Percentiles rank a stretch among this genome's conserved stretches.
Conservation (phyloP, 2,329 filamentous ascomycete species). For the Diaporthe longicolla region DNA sequence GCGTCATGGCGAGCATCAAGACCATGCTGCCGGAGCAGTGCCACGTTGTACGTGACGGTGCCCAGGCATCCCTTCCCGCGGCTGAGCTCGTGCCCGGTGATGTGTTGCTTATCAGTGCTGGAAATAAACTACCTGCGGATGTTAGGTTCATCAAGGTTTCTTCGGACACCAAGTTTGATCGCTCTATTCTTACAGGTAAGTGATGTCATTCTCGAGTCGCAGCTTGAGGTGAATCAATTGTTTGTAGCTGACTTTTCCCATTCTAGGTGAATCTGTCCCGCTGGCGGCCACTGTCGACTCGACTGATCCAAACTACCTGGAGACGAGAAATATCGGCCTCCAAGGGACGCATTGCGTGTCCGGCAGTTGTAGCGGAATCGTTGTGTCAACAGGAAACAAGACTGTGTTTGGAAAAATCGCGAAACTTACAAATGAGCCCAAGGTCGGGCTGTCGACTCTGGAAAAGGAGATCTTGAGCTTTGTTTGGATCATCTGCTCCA, state of each 20-base stretch:
- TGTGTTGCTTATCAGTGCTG: slow-evolving; percentile 76
- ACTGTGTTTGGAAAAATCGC: slow-evolving; percentile 85
- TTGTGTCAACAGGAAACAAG: slow-evolving; percentile 79
- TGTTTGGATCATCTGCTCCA: slow-evolving; percentile 76
- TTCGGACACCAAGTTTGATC: slow-evolving; percentile 79
- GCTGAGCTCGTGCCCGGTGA: slow-evolving; percentile 79
- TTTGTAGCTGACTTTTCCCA: not conserved
- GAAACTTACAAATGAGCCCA: slow-evolving; percentile 78
- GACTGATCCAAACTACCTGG: slow-evolving; percentile 81
- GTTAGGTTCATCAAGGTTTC: slow-evolving; percentile 78
- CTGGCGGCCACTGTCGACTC: slow-evolving; percentile 74
- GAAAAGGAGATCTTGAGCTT: slow-evolving; percentile 82
- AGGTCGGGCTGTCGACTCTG: slow-evolving; percentile 76
- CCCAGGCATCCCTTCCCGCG: slow-evolving; percentile 57
- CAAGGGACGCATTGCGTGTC: slow-evolving; percentile 85
- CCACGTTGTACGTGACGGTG: slow-evolving; percentile 73
- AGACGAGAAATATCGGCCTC: slow-evolving; percentile 81
- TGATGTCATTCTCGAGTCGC: not conserved
- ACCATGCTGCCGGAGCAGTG: slow-evolving; percentile 84
- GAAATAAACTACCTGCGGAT: slow-evolving; percentile 82
- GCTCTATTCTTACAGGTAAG: slow-evolving; percentile 78
- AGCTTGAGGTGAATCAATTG: not conserved
- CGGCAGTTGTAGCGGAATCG: slow-evolving; percentile 75
- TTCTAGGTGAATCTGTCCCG: slow-evolving; percentile 73
- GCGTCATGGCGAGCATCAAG: slow-evolving; percentile 85